These are phyloP conservation scores for Dryas drummondii DNA, from an alignment of 306 rosid species.

Conservation along the genomic window DNA sequence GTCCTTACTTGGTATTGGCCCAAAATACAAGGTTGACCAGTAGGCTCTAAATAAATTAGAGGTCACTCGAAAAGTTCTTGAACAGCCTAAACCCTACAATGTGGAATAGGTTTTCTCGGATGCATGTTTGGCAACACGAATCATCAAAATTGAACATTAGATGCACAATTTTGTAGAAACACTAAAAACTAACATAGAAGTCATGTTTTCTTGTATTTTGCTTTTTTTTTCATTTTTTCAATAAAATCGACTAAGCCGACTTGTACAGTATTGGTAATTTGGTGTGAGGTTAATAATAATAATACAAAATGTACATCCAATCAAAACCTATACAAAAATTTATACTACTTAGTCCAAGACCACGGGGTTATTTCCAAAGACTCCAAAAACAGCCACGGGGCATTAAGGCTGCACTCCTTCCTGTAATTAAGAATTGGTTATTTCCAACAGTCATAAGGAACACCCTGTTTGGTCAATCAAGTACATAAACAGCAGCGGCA, in stretches of 20 bases:
- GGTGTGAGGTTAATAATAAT: constrained; percentile 43
- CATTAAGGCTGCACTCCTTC: constrained; percentile 16
- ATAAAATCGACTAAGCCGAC: constrained; percentile 37
- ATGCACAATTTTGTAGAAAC: too few species aligned
- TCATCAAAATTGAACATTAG: too few species aligned
- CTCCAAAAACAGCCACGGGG: constrained; percentile 34
- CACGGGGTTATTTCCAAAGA: constrained; percentile 22
- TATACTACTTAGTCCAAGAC: constrained; percentile 35
- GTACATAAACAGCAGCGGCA: constrained; percentile 42
- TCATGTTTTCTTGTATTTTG: constrained; percentile 22
- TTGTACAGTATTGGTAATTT: constrained; percentile 39
- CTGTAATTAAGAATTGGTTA: constrained; percentile 27
- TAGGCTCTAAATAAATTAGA: too few species aligned
- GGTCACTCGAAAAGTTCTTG: too few species aligned
- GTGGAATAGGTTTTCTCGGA: too few species aligned
- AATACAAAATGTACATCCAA: constrained; percentile 64
- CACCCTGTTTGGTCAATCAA: constrained; percentile 43
- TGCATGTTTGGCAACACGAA: too few species aligned
- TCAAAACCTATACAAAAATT: constrained; percentile 67
- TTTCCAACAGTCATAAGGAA: constrained; percentile 20
- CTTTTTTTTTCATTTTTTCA: neutral
- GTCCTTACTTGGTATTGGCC: too few species aligned
- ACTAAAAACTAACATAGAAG: neutral
- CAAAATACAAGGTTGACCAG: too few species aligned
- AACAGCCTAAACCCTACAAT: too few species aligned